These are phyloP conservation scores for Geotrichum phurueaensis DNA, from an alignment of 1,139 yeast species.

Conservation along the genomic window DNA sequence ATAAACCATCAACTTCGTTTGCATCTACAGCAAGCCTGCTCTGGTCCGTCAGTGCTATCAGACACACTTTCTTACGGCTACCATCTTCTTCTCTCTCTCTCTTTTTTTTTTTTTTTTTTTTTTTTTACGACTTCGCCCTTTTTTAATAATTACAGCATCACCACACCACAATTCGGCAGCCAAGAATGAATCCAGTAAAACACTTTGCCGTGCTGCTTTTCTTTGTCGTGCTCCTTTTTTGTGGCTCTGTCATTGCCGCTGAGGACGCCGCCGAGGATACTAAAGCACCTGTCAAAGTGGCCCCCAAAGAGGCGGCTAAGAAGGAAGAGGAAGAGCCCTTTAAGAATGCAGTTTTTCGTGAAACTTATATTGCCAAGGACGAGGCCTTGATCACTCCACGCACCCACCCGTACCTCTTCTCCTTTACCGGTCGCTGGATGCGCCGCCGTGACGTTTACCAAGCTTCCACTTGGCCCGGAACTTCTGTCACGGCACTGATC, in stretches of 20 bases:
- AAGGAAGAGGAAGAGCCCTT: slow-evolving; percentile 11
- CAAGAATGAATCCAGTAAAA: not conserved
- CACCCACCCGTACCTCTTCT: slow-evolving; percentile 18
- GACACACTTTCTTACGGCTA: not conserved
- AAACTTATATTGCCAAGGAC: slow-evolving; percentile 13
- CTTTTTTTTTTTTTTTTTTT: not conserved
- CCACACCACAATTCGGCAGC: not conserved
- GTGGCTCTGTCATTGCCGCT: not conserved
- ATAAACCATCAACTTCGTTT: not conserved
- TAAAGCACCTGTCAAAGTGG: too few relatives aligned
- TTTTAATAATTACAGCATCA: not conserved
- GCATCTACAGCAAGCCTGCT: not conserved
- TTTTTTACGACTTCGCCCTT: not conserved
- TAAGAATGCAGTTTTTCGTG: slow-evolving; percentile 10
- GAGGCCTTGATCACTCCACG: slow-evolving; percentile 15
- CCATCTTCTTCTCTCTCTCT: not conserved
- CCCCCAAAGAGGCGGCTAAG: not conserved
- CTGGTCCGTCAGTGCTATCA: not conserved
- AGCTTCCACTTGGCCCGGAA: slow-evolving; percentile 21
- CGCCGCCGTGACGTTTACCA: slow-evolving; percentile 17
- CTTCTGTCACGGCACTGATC: slow-evolving; percentile 17
- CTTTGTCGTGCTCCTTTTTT: not conserved
- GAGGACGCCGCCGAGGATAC: not conserved
- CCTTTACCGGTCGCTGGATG: slow-evolving; percentile 25
- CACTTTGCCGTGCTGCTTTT: not conserved